These are phyloP conservation scores for Dalbergia cultrata DNA, from an alignment of 306 rosid species.

Conservation along the genomic window DNA sequence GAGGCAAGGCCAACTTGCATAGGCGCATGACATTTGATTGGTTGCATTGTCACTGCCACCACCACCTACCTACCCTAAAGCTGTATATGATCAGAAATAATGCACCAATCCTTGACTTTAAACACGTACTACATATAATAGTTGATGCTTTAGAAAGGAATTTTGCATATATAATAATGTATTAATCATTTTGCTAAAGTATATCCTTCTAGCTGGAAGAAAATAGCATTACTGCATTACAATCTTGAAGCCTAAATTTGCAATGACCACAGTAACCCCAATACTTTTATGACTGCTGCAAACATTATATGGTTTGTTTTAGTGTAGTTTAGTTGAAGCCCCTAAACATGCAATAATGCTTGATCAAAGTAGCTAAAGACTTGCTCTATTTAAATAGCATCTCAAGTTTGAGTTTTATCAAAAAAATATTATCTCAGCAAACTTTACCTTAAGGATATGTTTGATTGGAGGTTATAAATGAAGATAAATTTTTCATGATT, in stretches of 20 bases:
- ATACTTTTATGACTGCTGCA: neutral
- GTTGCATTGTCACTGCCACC: slow-evolving; percentile 40
- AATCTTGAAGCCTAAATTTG: neutral
- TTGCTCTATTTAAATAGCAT: no score
- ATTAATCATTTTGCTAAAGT: neutral
- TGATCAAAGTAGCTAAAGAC: neutral
- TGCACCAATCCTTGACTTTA: neutral
- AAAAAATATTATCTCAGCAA: no score
- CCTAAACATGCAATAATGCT: neutral
- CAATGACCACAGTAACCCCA: neutral
- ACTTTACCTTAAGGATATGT: no score
- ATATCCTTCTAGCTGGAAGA: neutral
- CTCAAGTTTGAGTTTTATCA: no score
- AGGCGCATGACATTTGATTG: neutral
- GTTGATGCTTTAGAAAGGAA: neutral
- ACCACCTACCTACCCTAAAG: neutral
- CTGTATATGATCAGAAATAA: neutral
- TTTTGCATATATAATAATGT: neutral
- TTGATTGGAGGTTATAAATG: no score
- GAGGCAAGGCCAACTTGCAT: slow-evolving; percentile 42
- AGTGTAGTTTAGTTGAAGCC: neutral
- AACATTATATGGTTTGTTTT: neutral
- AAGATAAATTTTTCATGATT: no score
- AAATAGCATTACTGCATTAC: neutral
- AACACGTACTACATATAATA: neutral